Evolutionary conservation across 768 basidiomycete genomes (phyloP), one percentile per base, ranked within the genome.

Genomic region (Kwoniella dejecticola): DNA sequence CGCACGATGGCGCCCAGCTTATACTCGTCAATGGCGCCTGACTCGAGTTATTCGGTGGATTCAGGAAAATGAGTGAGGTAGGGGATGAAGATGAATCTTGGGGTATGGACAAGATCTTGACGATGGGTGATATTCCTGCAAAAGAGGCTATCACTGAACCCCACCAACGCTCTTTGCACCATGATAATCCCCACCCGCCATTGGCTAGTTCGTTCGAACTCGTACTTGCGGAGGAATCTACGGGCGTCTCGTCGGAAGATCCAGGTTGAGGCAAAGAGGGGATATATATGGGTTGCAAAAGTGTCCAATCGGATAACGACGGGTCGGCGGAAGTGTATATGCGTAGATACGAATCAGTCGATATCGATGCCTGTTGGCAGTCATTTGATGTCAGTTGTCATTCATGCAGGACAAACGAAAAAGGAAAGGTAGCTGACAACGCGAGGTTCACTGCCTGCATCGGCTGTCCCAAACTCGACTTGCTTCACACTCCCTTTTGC

Each of bases 161-260:
- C 93, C 93, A 96, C 79, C 93, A 96, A 62, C 85, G 83, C 70
- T 98, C 96, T 73, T 91, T 91, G 79, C 94, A 97, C 93, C 94
- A 99, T 7, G 88, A 89, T 42, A 99, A 79, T 58, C 87, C 89
- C 92, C 92, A 97, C 1, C 90, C 94, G 3, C 91, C 91, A 56
- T 91, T 88, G 2, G 91, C 91, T 77, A 70, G 48, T 38, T 75
- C 71, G 1, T 50, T 49, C 5, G 68, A 94, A 24, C 33, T 41
- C 2, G 21, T 46, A 8, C 89, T 41, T 4, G 36, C 15, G 42
- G 24, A 29, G 46, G 12, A 19, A 6, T 56, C 62, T 17, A 49
- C 47, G 0, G 62, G 42, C 11, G 59, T 19, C 6, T 63, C 64
- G 23, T 68, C 67, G 4, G 23, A 24, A 3, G 54, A 30, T 21